Evolutionary conservation across 106 monocot species (phyloP).

Genomic region (Gastrodia elata): DNA sequence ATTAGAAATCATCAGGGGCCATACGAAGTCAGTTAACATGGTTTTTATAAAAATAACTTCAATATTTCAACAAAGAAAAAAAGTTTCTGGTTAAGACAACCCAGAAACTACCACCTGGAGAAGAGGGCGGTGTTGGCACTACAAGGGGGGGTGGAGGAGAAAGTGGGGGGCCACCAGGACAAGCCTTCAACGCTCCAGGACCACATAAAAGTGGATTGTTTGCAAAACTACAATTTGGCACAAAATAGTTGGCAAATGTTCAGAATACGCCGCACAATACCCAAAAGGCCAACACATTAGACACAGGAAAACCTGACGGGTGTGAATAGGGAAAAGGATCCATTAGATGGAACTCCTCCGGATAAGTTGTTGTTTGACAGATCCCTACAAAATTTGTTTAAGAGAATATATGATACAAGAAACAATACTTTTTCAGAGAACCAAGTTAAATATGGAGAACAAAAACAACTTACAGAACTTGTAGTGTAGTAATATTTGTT

Average conservation of each 20-base stretch:
- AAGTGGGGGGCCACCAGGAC: conserved; percentile 41
- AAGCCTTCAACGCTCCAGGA: conserved; percentile 24
- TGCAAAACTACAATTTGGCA: conserved; percentile 31
- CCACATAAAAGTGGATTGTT: conserved; percentile 33
- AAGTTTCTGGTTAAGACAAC: neutral
- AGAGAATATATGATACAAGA: neutral
- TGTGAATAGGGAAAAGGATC: conserved; percentile 60
- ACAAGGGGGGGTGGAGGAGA: conserved; percentile 41
- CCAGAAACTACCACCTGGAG: conserved; percentile 23
- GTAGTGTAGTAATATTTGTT: conserved; percentile 35
- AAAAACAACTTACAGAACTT: conserved; percentile 55
- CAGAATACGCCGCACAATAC: neutral
- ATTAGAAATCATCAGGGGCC: neutral
- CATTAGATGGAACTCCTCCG: conserved; percentile 49
- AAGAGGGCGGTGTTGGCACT: conserved; percentile 17
- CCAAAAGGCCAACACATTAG: neutral
- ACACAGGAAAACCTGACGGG: conserved; percentile 43
- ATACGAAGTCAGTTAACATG: neutral
- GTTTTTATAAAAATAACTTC: neutral
- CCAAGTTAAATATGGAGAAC: neutral
- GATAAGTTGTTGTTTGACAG: conserved; percentile 51
- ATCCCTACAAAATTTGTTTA: conserved; percentile 35
- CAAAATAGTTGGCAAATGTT: conserved; percentile 8
- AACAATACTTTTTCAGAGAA: neutral
- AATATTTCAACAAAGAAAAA: neutral